A percentile compares a stretch with the other conserved stretches of the same genome.
Conservation (phyloP, 805 yeast genomes). For the Nakazawaea holstii region DNA sequence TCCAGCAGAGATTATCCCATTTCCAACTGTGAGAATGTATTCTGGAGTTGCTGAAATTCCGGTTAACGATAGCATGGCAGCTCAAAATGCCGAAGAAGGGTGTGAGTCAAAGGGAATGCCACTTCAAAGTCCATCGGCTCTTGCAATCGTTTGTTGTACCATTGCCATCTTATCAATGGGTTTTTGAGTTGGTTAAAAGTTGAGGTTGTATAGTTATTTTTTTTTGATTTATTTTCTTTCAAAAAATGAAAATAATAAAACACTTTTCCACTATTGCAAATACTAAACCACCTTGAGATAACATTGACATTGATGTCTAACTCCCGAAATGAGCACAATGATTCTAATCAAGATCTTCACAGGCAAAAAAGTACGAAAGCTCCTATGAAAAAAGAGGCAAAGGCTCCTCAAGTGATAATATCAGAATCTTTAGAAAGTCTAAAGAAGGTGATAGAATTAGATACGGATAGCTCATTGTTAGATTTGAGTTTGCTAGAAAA, state of each 20-base stretch:
- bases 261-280: no score
- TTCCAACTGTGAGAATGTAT: neutral
- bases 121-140: no score
- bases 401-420: slow-evolving; percentile 17
- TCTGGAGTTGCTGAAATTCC: neutral
- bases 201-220: no score
- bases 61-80: neutral
- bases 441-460: slow-evolving; percentile 26
- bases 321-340: no score
- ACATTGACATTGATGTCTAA: no score
- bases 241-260: no score
- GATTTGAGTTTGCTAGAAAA: slow-evolving; percentile 47
- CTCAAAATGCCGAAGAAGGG: neutral
- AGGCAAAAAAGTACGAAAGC: neutral
- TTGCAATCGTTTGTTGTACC: no score
- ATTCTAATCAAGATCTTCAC: no score
- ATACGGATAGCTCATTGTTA: slow-evolving; percentile 27
- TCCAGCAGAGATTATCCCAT: slow-evolving; percentile 1
- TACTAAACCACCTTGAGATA: no score
- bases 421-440: slow-evolving; percentile 25
- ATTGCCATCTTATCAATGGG: no score
- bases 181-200: no score
- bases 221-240: no score
- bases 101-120: neutral
- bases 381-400: neutral